These are phyloP conservation scores for Diaporthe ilicicola DNA, from an alignment of 2,329 filamentous ascomycete species.

Conservation along the genomic window DNA sequence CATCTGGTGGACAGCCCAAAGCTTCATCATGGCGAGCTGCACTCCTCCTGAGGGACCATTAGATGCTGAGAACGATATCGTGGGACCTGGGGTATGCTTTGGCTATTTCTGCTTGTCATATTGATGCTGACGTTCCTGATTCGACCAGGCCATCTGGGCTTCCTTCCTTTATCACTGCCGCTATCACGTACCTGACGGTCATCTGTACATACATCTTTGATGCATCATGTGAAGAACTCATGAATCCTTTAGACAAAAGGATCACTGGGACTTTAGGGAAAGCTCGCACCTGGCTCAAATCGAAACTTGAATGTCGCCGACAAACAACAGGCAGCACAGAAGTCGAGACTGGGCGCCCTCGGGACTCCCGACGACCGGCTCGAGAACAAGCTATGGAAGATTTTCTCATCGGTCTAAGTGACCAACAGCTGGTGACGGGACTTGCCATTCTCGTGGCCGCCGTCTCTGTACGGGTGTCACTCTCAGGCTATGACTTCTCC, in stretches of 20 bases:
- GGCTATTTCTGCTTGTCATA: no score
- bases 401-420: background rate
- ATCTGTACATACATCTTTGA: background rate
- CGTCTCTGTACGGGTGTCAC: no score
- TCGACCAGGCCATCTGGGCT: background rate
- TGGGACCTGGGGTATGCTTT: background rate
- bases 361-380: background rate
- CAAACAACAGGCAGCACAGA: background rate
- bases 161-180: background rate
- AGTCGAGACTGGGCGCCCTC: background rate
- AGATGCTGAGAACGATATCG: background rate
- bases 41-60: background rate
- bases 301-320: fast-evolving
- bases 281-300: background rate
- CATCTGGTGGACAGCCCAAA: no score
- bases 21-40: background rate
- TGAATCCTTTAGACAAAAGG: background rate
- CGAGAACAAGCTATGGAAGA: background rate
- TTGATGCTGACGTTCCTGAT: background rate
- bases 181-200: background rate
- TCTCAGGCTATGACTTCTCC: background rate
- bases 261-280: background rate
- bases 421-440: background rate
- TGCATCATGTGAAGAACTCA: background rate
- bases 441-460: background rate